Evolutionary conservation across 805 yeast genomes (phyloP).

Genomic region (Wickerhamiella azymoides): DNA sequence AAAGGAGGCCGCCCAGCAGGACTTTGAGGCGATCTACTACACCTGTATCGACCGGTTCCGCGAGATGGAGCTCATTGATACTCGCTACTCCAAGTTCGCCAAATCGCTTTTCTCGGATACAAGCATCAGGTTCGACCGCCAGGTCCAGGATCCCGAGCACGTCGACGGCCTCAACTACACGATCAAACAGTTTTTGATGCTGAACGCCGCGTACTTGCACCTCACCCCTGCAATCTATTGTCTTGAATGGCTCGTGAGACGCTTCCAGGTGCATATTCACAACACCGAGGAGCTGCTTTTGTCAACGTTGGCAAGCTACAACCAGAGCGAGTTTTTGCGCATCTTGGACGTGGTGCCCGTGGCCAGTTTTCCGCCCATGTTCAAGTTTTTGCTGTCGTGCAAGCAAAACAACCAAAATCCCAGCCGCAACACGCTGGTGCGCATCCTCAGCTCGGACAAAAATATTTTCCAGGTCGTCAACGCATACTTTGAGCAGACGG

Average conservation of each 20-base stretch:
- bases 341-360: constrained; percentile 56
- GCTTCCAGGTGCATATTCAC: constrained; percentile 70
- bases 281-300: constrained; percentile 62
- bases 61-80: constrained; percentile 57
- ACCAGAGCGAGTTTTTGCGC: constrained; percentile 57
- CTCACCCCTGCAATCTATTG: constrained; percentile 67
- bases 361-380: constrained; percentile 53
- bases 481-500: constrained; percentile 35
- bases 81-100: constrained; percentile 57
- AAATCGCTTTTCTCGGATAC: constrained; percentile 71
- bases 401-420: constrained; percentile 53
- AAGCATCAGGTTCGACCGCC: constrained; percentile 65
- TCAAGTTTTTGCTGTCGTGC: constrained; percentile 55
- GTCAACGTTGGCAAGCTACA: constrained; percentile 69
- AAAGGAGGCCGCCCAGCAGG: constrained; percentile 85
- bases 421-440: constrained; percentile 51
- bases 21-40: constrained; percentile 65
- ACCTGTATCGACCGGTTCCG: constrained; percentile 63
- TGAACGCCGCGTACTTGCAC: constrained; percentile 65
- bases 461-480: constrained; percentile 57
- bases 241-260: constrained; percentile 87
- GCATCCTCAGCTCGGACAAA: constrained; percentile 52
- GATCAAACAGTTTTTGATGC: constrained; percentile 55
- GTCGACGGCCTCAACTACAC: constrained; percentile 61
- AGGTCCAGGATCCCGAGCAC: constrained; percentile 67